phyloP scores from a whole-genome alignment of 169 alveolate genomes.

The Eimeria tenella region DNA sequence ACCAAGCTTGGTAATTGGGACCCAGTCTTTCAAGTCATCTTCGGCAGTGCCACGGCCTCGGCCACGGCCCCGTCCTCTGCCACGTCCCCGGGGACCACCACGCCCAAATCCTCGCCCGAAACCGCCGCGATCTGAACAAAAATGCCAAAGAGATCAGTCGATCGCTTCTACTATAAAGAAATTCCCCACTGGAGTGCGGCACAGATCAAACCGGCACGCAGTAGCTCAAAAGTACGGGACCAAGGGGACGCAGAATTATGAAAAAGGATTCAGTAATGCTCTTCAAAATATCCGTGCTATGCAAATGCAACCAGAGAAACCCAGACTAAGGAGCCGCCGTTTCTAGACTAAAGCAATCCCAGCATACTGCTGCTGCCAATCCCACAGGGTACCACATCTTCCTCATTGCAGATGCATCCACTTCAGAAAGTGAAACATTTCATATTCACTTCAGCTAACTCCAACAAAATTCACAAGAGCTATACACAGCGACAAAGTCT shows the following conservation, averaged over 20 bases:
- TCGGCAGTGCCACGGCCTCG: constrained; percentile 93
- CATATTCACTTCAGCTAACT: not conserved
- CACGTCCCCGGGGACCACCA: constrained; percentile 81
- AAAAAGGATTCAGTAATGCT: too few species aligned
- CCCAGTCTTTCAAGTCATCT: constrained; percentile 98
- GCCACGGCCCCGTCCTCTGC: constrained; percentile 84
- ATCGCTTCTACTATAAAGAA: not conserved
- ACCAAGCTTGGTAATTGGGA: constrained; percentile 99
- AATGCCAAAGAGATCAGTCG: not conserved
- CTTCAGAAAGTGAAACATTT: not conserved
- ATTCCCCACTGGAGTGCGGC: not conserved
- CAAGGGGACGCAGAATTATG: not conserved
- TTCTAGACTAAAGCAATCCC: too few species aligned
- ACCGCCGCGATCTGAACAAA: constrained; percentile 81
- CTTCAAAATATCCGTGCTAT: too few species aligned
- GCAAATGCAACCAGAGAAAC: too few species aligned
- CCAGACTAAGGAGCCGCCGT: too few species aligned
- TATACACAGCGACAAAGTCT: not conserved
- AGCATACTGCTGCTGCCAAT: not conserved
- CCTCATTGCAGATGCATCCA: not conserved
- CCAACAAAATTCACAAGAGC: not conserved
- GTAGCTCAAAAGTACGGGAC: not conserved
- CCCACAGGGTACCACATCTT: not conserved
- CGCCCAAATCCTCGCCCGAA: constrained; percentile 84
- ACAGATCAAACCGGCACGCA: not conserved